Conservation (phyloP, 768 basidiomycete genomes). For the Amanita inopinata region DNA sequence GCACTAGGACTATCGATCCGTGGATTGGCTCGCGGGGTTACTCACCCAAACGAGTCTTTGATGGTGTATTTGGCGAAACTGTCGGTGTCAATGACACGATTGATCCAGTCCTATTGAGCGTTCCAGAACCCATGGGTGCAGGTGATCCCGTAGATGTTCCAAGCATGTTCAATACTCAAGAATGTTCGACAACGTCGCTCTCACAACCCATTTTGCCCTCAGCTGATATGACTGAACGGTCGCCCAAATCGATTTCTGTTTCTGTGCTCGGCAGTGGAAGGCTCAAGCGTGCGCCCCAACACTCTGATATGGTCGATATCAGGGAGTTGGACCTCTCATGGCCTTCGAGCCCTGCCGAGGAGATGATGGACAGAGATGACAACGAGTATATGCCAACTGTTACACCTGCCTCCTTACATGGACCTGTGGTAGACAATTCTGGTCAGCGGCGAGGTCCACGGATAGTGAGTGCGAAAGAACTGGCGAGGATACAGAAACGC, state of each 20-base stretch:
- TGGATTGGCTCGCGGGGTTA: neutral
- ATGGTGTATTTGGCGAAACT: neutral
- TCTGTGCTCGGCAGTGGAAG: neutral
- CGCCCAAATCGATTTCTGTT: neutral
- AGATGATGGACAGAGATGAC: neutral
- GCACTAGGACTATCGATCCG: neutral
- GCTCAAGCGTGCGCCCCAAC: conserved; percentile 2
- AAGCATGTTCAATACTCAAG: neutral
- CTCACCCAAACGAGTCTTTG: neutral
- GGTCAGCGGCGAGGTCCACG: conserved; percentile 5
- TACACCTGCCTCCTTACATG: neutral
- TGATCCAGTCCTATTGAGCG: conserved; percentile 8
- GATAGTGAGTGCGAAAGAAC: conserved; percentile 6
- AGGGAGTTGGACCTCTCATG: conserved; percentile 10
- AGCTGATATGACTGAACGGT: neutral
- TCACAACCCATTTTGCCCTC: neutral
- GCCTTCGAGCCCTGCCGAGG: conserved; percentile 1
- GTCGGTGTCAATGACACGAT: conserved; percentile 5
- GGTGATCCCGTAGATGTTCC: neutral
- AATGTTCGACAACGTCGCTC: neutral
- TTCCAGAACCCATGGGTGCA: neutral
- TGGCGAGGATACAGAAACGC: conserved; percentile 4
- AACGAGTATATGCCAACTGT: neutral
- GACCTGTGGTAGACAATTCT: neutral
- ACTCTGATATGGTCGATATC: conserved; percentile 12